Conservation (phyloP, 2,329 filamentous ascomycete genomes). For the Cladosporium phlei region DNA sequence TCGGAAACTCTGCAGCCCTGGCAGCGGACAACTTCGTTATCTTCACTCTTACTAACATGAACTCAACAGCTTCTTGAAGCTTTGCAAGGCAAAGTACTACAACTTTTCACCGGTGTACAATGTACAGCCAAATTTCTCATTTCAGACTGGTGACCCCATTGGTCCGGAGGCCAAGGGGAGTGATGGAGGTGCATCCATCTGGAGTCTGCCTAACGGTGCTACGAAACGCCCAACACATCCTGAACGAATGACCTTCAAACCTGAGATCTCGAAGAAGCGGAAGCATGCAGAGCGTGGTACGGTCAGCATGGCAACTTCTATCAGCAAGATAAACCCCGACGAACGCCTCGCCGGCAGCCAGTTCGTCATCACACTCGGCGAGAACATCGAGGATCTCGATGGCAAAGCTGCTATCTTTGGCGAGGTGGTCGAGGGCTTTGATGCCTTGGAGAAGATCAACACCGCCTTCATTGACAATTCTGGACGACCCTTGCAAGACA, state of each 20-base stretch:
- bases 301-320: slow-evolving; percentile 94
- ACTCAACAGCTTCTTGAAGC: slow-evolving; percentile 77
- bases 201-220: slow-evolving; percentile 68
- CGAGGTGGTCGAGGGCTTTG: slow-evolving; percentile 92
- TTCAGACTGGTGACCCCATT: slow-evolving; percentile 91
- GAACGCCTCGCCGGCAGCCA: slow-evolving; percentile 80
- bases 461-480: slow-evolving; percentile 78
- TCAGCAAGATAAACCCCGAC: slow-evolving; percentile 70
- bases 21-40: background rate
- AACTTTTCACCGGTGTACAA: slow-evolving; percentile 92
- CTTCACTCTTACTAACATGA: background rate
- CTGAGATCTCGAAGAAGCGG: slow-evolving; percentile 79
- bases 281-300: slow-evolving; percentile 87
- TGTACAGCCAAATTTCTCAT: slow-evolving; percentile 91
- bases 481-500: slow-evolving; percentile 85
- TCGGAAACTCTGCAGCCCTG: too few species aligned
- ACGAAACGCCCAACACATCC: slow-evolving; percentile 59
- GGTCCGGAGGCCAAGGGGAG: slow-evolving; percentile 78
- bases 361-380: slow-evolving; percentile 87
- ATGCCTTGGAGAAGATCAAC: slow-evolving; percentile 90
- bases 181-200: slow-evolving; percentile 90
- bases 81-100: slow-evolving; percentile 99
- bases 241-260: slow-evolving; percentile 55
- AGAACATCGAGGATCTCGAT: slow-evolving; percentile 84
- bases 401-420: slow-evolving; percentile 94